These are phyloP conservation scores for Gastrolobium bilobum DNA, from an alignment of 306 rosid genomes.

Conservation along the genomic window DNA sequence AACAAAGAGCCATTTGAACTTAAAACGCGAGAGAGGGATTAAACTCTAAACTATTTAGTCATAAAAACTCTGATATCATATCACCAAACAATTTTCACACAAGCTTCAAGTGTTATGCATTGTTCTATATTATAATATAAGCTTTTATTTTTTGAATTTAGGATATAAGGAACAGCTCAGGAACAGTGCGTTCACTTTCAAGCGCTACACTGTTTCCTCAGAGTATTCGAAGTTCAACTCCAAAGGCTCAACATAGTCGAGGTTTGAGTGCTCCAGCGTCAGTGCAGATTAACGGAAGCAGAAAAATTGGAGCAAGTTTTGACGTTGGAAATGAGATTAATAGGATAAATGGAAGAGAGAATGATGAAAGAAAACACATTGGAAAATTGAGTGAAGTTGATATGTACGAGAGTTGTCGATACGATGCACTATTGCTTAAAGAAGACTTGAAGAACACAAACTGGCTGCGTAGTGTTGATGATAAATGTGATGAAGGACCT, in stretches of 20 bases:
- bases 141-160: slow-evolving; percentile 25
- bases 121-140: neutral
- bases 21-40: too few relatives aligned
- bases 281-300: slow-evolving; percentile 46
- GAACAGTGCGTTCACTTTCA: slow-evolving; percentile 66
- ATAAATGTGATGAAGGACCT: slow-evolving; percentile 65
- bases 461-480: slow-evolving; percentile 78
- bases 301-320: slow-evolving; percentile 47
- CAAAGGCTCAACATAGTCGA: slow-evolving; percentile 61
- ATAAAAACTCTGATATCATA: too few relatives aligned
- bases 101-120: too few relatives aligned
- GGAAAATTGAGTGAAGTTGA: slow-evolving; percentile 69
- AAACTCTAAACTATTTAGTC: too few relatives aligned
- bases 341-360: slow-evolving; percentile 53
- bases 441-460: slow-evolving; percentile 76
- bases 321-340: slow-evolving; percentile 52
- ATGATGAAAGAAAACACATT: slow-evolving; percentile 50
- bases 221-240: slow-evolving; percentile 68
- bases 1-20: too few relatives aligned
- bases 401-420: slow-evolving; percentile 74
- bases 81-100: too few relatives aligned
- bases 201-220: slow-evolving; percentile 82
- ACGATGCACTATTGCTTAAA: slow-evolving; percentile 73
- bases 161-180: slow-evolving; percentile 76
- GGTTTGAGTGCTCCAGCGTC: slow-evolving; percentile 52